These are phyloP conservation scores for Acanthamoeba polyphaga DNA, from an alignment of 208 protist genomes.

Conservation along the genomic window DNA sequence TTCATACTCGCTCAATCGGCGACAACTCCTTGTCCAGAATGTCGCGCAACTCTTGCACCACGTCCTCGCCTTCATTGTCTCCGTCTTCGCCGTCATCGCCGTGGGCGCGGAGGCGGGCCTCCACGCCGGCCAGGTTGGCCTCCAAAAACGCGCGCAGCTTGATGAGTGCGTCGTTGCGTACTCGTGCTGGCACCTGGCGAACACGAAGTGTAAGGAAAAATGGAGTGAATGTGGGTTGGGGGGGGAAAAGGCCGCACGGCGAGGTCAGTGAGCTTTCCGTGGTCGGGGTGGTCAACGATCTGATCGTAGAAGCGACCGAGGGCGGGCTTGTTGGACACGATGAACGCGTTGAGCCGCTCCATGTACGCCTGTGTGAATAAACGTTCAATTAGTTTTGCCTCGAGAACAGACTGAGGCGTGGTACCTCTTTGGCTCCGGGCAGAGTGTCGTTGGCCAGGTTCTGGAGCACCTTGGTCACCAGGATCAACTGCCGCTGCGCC, in stretches of 20 bases:
- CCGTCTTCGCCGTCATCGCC: neutral
- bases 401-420: too few relatives aligned
- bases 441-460: constrained; percentile 64
- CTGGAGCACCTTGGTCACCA: constrained; percentile 60
- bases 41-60: neutral
- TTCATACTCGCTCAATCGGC: too few relatives aligned
- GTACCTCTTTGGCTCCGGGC: constrained; percentile 20
- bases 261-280: neutral
- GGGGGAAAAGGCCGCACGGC: too few relatives aligned
- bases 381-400: too few relatives aligned
- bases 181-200: too few relatives aligned
- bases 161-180: neutral
- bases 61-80: neutral
- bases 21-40: neutral
- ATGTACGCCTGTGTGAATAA: neutral
- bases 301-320: constrained; percentile 1
- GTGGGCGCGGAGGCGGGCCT: neutral
- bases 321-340: constrained; percentile 10
- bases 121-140: neutral
- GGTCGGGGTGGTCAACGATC: neutral
- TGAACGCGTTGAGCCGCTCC: neutral
- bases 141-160: neutral
- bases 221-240: too few relatives aligned
- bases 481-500: constrained; percentile 45
- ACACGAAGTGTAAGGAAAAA: too few relatives aligned